phyloP scores from a whole-genome alignment of 768 basidiomycete genomes.

The Hydnomerulius pinastri region DNA sequence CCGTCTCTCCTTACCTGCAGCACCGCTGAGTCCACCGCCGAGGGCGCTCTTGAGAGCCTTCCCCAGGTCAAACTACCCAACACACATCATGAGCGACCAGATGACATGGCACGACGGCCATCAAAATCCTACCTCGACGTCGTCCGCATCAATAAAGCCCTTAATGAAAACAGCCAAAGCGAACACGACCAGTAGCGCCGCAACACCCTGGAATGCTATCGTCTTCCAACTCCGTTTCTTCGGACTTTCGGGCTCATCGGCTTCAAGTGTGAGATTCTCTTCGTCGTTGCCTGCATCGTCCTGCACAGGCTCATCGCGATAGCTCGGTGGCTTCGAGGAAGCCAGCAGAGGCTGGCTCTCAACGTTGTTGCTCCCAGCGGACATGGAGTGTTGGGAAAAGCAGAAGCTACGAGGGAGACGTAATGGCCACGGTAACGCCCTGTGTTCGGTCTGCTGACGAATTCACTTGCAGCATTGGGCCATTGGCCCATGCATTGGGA shows the following conservation, averaged over 20 bases:
- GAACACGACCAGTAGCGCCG: constrained; percentile 39
- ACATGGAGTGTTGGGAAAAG: constrained; percentile 22
- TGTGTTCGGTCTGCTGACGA: background rate
- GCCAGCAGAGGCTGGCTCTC: constrained; percentile 27
- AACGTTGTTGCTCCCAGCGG: constrained; percentile 8
- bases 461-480: no score
- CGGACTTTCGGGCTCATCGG: background rate
- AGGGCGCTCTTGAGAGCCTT: constrained; percentile 79
- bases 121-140: constrained; percentile 55
- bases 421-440: background rate
- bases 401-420: no score
- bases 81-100: constrained; percentile 45
- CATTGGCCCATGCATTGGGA: no score
- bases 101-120: constrained; percentile 33
- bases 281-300: constrained; percentile 15
- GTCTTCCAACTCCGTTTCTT: constrained; percentile 15
- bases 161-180: constrained; percentile 60
- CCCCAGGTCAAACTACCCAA: constrained; percentile 71
- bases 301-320: constrained; percentile 12
- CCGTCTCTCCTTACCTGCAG: constrained; percentile 54
- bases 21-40: constrained; percentile 90
- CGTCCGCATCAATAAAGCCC: constrained; percentile 67
- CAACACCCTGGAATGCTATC: constrained; percentile 30
- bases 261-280: constrained; percentile 7
- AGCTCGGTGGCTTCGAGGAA: constrained; percentile 14